These are phyloP conservation scores for Rhododendron vialii DNA, from an alignment of 148 eudicot species.

Conservation along the genomic window DNA sequence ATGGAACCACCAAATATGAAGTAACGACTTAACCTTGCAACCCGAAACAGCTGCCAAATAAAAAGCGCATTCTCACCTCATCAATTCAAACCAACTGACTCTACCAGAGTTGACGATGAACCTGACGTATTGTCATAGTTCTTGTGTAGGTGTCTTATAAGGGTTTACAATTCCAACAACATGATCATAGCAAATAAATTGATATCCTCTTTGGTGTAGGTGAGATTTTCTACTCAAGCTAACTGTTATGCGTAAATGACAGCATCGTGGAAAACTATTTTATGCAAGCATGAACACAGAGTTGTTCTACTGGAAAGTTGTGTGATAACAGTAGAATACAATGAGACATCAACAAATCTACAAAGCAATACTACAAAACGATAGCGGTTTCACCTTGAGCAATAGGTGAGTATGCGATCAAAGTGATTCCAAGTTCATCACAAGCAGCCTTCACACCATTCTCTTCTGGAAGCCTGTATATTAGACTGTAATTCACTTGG, in stretches of 20 bases:
- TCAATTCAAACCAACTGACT: neutral
- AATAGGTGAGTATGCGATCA: slow-evolving; percentile 93
- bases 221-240: neutral
- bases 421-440: slow-evolving; percentile 89
- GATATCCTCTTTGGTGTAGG: neutral
- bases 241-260: neutral
- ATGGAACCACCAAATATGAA: neutral
- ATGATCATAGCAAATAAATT: neutral
- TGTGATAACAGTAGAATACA: neutral
- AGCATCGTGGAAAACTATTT: neutral
- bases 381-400: slow-evolving; percentile 64
- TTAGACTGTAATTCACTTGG: slow-evolving; percentile 98
- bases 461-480: slow-evolving; percentile 81
- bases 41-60: neutral
- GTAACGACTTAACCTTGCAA: neutral
- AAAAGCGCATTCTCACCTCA: neutral
- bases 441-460: slow-evolving; percentile 96
- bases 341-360: neutral
- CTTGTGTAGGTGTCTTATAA: neutral
- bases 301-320: neutral
- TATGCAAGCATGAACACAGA: neutral
- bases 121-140: neutral
- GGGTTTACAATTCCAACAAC: neutral
- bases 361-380: neutral
- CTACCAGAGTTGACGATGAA: neutral